These are phyloP conservation scores for Neocatenulostroma microsporum DNA, from an alignment of 2,329 filamentous ascomycete genomes.

Conservation along the genomic window DNA sequence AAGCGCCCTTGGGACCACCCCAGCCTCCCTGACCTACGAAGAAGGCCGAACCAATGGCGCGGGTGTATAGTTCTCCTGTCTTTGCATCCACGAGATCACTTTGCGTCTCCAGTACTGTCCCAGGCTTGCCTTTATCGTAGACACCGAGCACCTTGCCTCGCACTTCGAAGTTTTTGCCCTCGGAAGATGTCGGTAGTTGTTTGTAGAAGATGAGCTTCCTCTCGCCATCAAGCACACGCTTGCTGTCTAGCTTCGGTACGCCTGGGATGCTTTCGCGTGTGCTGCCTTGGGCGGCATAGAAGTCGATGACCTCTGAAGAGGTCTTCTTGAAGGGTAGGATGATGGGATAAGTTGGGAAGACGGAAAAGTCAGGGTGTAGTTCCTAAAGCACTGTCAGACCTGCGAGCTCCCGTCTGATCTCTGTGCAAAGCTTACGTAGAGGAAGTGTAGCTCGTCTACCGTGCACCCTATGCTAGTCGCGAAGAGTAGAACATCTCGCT, in stretches of 20 bases:
- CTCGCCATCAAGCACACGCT: conserved; percentile 74
- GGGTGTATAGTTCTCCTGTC: conserved; percentile 62
- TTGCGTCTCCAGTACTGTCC: conserved; percentile 74
- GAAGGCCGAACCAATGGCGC: conserved; percentile 63
- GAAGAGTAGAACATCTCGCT: conserved; percentile 83
- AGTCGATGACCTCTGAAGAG: conserved; percentile 71
- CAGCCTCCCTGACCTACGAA: conserved; percentile 74
- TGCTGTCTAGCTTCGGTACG: conserved; percentile 67
- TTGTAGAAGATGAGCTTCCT: conserved; percentile 71
- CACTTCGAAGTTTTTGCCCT: conserved; percentile 65
- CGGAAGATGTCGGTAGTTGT: conserved; percentile 63
- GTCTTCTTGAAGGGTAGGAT: conserved; percentile 77
- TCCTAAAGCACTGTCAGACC: conserved; percentile 49
- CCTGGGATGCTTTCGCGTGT: conserved; percentile 56
- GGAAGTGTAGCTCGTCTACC: conserved; percentile 82
- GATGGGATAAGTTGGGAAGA: conserved; percentile 83
- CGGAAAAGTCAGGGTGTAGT: conserved; percentile 74
- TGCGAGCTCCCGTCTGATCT: not conserved
- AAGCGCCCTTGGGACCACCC: conserved; percentile 89
- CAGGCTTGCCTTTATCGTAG: conserved; percentile 82
- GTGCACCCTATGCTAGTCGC: conserved; percentile 81
- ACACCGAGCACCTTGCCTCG: conserved; percentile 72
- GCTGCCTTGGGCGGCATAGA: conserved; percentile 63
- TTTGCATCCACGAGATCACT: conserved; percentile 64
- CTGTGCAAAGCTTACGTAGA: conserved; percentile 59